Conservation (phyloP, 2,329 filamentous ascomycete genomes). For the Fusarium sarcochroum region DNA sequence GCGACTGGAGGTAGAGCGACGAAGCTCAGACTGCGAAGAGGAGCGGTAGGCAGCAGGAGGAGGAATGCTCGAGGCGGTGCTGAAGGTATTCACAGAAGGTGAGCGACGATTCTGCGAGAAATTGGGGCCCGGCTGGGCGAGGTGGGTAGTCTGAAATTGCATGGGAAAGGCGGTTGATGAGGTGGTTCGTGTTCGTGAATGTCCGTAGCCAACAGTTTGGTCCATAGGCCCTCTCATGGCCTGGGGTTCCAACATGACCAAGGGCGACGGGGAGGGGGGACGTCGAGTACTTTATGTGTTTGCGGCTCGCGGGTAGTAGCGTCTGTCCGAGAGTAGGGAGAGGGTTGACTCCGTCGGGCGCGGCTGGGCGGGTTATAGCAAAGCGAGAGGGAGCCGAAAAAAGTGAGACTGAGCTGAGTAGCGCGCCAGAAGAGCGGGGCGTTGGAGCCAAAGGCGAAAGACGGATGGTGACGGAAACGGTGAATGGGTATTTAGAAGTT, state of each 20-base stretch:
- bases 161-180: slow-evolving; percentile 68
- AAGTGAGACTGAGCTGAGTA: slow-evolving; percentile 48
- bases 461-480: slow-evolving; percentile 25
- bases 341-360: slow-evolving; percentile 42
- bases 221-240: slow-evolving; percentile 52
- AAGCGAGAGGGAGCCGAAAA: slow-evolving; percentile 48
- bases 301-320: slow-evolving; percentile 42
- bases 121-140: slow-evolving; percentile 51
- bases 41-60: slow-evolving; percentile 71
- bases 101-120: slow-evolving; percentile 66
- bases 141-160: slow-evolving; percentile 52
- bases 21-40: slow-evolving; percentile 70
- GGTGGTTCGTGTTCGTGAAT: slow-evolving; percentile 69
- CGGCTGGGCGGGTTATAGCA: slow-evolving; percentile 42
- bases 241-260: slow-evolving; percentile 53
- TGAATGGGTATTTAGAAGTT: slow-evolving; percentile 7
- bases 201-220: slow-evolving; percentile 60
- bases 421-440: slow-evolving; percentile 44
- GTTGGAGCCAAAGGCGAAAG: slow-evolving; percentile 23
- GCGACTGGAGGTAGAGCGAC: slow-evolving; percentile 85
- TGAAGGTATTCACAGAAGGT: slow-evolving; percentile 77
- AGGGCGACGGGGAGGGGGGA: slow-evolving; percentile 33
- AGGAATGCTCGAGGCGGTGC: slow-evolving; percentile 77
- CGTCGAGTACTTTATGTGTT: slow-evolving; percentile 42
- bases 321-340: slow-evolving; percentile 44